Base-by-base conservation (phyloP, 352 stramenopile species). In the Globisporangium splendens region DNA sequence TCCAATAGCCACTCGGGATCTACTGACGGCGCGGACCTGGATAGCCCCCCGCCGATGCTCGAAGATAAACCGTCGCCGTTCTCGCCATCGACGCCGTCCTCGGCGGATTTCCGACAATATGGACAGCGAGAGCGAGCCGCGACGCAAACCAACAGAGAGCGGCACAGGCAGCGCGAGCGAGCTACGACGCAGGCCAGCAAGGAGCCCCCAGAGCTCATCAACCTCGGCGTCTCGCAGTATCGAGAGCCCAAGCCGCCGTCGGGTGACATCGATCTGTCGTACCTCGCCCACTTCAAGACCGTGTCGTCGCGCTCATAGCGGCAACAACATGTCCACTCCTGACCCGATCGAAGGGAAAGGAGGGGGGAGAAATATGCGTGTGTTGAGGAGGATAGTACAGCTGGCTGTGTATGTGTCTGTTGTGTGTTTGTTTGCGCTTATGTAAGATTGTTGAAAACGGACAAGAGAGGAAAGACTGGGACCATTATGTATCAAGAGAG, bases 221-320 rank as follows among this genome's bases (percentile, higher is more conserved):
- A 59, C 50, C 42, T 63, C 20, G 51, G 38, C 33, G 57, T 57
- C 14, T 49, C 50, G 22, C 50, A 50, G 0, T 53, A 49, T 13
- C 28, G 28, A 35, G 58, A 59, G 42, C 8, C 39, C 42, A 57
- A 48, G 22, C 41, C 28, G 2, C 18, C n/a, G 17, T 8, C 35
- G 2, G 41, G 39, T 3, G 33, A 57, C 43, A 28, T 63, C 31
- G 57, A 63, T n/a, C 42, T 63, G 20, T 63, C 57, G 31, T 63
- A 63, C 28, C 43, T 63, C 5, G 52, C 57, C 17, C 58, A 24
- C n/a, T 63, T 63, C 50, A 62, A 62, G 56, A 56, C 31, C 49
- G 38, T 49, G 38, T 22, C 46, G 14, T 21, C 38, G 21, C 51
- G 21, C 38, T 57, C 51, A 17, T 57, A 57, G 51, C 7, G 17